phyloP scores from a whole-genome alignment of 179 eudicot species.

The Heliamphora pulchella region DNA sequence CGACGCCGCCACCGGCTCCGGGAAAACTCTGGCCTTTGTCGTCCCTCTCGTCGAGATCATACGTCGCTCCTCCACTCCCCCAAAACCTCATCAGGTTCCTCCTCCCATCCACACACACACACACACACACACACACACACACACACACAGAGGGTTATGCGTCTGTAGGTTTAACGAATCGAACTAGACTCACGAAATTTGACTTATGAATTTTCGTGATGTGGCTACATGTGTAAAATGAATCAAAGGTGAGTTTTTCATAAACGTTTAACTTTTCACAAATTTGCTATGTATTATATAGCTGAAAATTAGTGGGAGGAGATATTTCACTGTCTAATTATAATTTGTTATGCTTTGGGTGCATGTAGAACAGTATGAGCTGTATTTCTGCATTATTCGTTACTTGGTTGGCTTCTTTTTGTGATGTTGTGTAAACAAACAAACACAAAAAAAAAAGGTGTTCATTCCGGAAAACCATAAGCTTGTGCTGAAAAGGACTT shows the following conservation, averaged over 20 bases:
- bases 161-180: too few species aligned
- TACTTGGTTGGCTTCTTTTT: too few species aligned
- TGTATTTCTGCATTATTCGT: background rate
- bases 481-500: too few species aligned
- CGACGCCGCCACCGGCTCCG: slow-evolving; percentile 97
- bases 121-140: background rate
- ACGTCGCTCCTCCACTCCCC: slow-evolving; percentile 40
- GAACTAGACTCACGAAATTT: background rate
- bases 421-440: too few species aligned
- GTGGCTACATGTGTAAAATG: too few species aligned
- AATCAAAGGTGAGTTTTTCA: too few species aligned
- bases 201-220: background rate
- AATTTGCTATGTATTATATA: background rate
- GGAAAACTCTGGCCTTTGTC: slow-evolving; percentile 86
- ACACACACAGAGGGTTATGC: background rate
- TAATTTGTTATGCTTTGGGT: background rate
- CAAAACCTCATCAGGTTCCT: slow-evolving; percentile 64
- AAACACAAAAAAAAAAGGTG: too few species aligned
- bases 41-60: slow-evolving; percentile 77
- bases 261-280: background rate
- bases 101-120: background rate
- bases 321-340: background rate
- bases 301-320: background rate
- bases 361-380: background rate
- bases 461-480: too few species aligned